These are phyloP conservation scores for Escallonia rubra DNA, from an alignment of 129 eudicot genomes.

Conservation along the genomic window DNA sequence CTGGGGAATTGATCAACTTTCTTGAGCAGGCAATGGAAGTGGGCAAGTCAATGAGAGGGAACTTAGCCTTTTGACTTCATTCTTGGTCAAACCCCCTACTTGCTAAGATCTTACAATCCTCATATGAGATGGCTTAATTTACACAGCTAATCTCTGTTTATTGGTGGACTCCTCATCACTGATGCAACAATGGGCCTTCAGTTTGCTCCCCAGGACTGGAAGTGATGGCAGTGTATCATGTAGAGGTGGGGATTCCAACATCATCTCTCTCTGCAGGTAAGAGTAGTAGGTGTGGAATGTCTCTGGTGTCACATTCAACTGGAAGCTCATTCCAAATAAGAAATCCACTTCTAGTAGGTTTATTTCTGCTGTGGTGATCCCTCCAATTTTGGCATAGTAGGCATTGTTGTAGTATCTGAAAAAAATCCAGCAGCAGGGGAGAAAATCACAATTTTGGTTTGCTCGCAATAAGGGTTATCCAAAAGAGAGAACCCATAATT, in stretches of 20 bases:
- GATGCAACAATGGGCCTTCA: slow-evolving; percentile 15
- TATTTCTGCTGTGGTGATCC: slow-evolving; percentile 51
- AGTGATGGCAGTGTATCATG: slow-evolving; percentile 5
- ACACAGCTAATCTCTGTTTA: slow-evolving; percentile 33
- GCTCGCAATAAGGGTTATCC: too few species aligned
- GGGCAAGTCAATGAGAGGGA: neutral
- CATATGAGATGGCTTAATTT: neutral
- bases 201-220: slow-evolving; percentile 5
- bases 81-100: neutral
- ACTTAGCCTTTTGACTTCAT: neutral
- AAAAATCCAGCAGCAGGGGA: neutral
- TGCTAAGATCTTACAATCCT: neutral
- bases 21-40: neutral
- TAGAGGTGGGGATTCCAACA: slow-evolving; percentile 30
- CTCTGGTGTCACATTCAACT: slow-evolving; percentile 52
- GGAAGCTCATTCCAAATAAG: slow-evolving; percentile 59
- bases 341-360: slow-evolving; percentile 66
- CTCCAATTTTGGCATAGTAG: slow-evolving; percentile 58
- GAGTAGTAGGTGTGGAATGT: slow-evolving; percentile 45
- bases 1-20: neutral
- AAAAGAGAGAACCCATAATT: too few species aligned
- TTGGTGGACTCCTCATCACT: slow-evolving; percentile 38
- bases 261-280: slow-evolving; percentile 45
- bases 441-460: too few species aligned
- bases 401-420: slow-evolving; percentile 60